Conservation (phyloP, 352 stramenopile species). For the Phytophthora niederhauseri region DNA sequence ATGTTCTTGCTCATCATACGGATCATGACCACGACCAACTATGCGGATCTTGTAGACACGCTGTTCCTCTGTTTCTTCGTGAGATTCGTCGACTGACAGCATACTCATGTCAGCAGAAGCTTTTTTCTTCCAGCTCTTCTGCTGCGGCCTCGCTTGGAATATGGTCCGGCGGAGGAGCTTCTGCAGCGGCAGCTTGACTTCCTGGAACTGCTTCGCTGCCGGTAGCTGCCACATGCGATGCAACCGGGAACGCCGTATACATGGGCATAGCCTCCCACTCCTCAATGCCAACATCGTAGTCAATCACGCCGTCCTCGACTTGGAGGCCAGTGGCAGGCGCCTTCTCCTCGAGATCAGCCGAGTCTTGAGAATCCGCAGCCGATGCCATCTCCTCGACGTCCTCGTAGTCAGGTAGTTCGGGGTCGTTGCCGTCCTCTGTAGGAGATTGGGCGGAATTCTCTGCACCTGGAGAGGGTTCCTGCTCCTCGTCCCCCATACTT, state of each 20-base stretch:
- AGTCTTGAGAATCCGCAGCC: neutral
- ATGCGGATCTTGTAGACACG: too few relatives aligned
- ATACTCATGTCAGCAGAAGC: too few relatives aligned
- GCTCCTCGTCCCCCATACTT: too few relatives aligned
- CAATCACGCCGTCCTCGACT: neutral
- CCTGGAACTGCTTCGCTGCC: neutral
- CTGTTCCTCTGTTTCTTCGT: too few relatives aligned
- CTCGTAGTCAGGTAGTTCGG: neutral
- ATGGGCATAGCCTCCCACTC: neutral
- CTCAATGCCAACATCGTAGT: neutral
- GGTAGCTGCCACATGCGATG: neutral
- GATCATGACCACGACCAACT: too few relatives aligned
- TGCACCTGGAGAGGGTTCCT: neutral
- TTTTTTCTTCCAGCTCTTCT: neutral
- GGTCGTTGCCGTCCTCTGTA: neutral
- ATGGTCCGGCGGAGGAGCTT: neutral
- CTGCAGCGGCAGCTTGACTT: neutral
- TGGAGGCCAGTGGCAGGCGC: neutral
- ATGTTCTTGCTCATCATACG: too few relatives aligned
- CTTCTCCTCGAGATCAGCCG: neutral
- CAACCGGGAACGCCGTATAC: neutral
- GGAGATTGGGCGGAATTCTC: too few relatives aligned
- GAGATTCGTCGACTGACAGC: too few relatives aligned
- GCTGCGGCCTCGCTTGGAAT: neutral
- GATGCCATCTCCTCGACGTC: neutral